Evolutionary conservation across 352 stramenopile genomes (phyloP), one percentile per base, ranked within the genome.

Genomic region (Blastocystis sp.): DNA sequence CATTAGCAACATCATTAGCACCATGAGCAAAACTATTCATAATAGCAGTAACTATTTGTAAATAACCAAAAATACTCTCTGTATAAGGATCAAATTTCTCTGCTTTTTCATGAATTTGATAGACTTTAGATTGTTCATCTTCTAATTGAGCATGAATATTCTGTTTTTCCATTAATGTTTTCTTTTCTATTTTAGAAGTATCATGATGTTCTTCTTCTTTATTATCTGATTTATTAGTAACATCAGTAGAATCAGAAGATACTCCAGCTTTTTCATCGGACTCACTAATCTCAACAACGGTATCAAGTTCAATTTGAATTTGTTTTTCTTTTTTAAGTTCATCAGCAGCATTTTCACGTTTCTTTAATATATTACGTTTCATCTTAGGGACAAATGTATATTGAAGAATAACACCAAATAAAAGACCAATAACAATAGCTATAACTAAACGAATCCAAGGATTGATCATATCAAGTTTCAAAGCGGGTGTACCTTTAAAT

Each of bases 21-120:
- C 73, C 73, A 41, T 78, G 73, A 0, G 72, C 59, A 36, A 75
- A 77, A 32, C 68, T 76, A 41, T 75, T 59, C 30, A 79, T 58
- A 10, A 68, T 67, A 27, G 72, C 59, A 3, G 75, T 70, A n/a
- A 79, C 43, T 18, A 79, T 67, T 31, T 77, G 43, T 30, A 77
- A 55, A 55, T 72, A 72, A 34, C 69, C 71, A 31, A 79, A 80
- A 3, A 75, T 46, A 28, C 69, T 36, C 57, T 79, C 74, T 1
- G 69, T 68, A 30, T 65, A 37, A 1, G 43, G 18, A 44, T 80
- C 72, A 37, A 74, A 77, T 42, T 69, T 27, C 64, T 74, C 69
- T 0, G 58, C 58, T 18, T 41, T 43, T 25, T 56, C 44, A 41
- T 72, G 67, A 41, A 73, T 74, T 27, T 69, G 72, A 30, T 55